Evolutionary conservation across 306 rosid genomes (phyloP).

Genomic region (Lathyrus sativus): DNA sequence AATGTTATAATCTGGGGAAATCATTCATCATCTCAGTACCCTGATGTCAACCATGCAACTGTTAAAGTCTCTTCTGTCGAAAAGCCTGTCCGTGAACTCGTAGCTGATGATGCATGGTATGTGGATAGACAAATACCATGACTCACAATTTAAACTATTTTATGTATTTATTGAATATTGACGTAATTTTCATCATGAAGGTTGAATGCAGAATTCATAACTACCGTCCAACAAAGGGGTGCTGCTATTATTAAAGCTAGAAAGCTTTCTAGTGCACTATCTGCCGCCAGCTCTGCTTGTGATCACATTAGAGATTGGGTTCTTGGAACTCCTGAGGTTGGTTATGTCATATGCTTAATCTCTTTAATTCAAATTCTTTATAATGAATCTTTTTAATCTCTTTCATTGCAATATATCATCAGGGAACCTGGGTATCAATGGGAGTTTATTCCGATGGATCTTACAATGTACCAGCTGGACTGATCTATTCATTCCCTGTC

Average conservation of each 20-base stretch:
- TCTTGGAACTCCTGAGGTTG: conserved; percentile 96
- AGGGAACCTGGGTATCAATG: conserved; percentile 99
- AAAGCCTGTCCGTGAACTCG: conserved; percentile 78
- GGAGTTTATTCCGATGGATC: conserved; percentile 99
- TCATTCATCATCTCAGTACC: conserved; percentile 94
- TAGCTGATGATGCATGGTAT: conserved; percentile 84
- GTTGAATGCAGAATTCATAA: conserved; percentile 86
- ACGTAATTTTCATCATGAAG: conserved; percentile 41
- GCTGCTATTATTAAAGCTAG: conserved; percentile 98
- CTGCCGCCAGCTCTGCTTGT: conserved; percentile 98
- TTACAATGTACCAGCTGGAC: conserved; percentile 92
- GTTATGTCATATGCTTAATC: conserved; percentile 20
- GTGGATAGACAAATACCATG: not conserved
- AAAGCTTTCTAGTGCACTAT: conserved; percentile 90
- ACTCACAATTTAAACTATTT: not conserved
- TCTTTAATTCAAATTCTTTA: not conserved
- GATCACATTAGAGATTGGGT: conserved; percentile 99
- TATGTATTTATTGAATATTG: not conserved
- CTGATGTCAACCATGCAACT: conserved; percentile 95
- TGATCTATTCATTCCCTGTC: conserved; percentile 91
- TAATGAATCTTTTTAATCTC: conserved; percentile 1
- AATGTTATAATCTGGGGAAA: conserved; percentile 97
- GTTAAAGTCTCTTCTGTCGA: conserved; percentile 66
- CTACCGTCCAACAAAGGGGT: conserved; percentile 97
- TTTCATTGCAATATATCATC: conserved; percentile 28